Evolutionary conservation across 495 filamentous ascomycete genomes (phyloP), one percentile per base, ranked within the genome.

Genomic region (Cryomyces minteri): DNA sequence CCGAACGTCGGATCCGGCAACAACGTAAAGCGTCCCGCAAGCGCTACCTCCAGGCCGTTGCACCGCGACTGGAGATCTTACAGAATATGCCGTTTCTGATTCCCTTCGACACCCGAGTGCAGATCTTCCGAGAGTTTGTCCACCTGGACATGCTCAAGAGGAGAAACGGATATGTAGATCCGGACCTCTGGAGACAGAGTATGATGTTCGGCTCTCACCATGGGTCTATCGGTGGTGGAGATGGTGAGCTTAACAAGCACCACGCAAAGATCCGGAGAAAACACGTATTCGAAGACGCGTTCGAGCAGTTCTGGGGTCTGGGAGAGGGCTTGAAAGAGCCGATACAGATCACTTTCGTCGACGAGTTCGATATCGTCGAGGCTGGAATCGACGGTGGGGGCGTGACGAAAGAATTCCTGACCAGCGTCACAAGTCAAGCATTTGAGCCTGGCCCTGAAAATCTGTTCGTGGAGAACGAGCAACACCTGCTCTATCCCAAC

Each of bases 321-420:
- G 79, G 79, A 0, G 82, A 85, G 11, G 78, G 78, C 1, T 67
- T 99, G 45, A 96, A 96, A 56, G 88, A 99, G 57, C 90, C 92
- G 0, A 95, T 99, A 25, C 87, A 94, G 58, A 96, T 99, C 52
- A 88, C 82, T 10, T 99, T 96, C 54, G 83, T 94, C 11, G 90
- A 99, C 54, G 73, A 84, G 50, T 99, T 94, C 51, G 79, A 80
- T 44, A 76, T 78, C 3, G 68, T 73, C 29, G 90, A 99, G 62
- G 87, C 90, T 5, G 90, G 90, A 31, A 95, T 99, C 48, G 90
- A 99, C 58, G 90, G 90, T 0, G 90, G 90, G 31, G 90, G 90
- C 39, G 90, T 99, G n/a, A 96, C 88, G 10, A 99, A 99, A 54
- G 90, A 99, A 54, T 99, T 99, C 53, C 67, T 99, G 31, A 94